Base-by-base conservation (phyloP, 306 rosid species). In the Argentina anserina region DNA sequence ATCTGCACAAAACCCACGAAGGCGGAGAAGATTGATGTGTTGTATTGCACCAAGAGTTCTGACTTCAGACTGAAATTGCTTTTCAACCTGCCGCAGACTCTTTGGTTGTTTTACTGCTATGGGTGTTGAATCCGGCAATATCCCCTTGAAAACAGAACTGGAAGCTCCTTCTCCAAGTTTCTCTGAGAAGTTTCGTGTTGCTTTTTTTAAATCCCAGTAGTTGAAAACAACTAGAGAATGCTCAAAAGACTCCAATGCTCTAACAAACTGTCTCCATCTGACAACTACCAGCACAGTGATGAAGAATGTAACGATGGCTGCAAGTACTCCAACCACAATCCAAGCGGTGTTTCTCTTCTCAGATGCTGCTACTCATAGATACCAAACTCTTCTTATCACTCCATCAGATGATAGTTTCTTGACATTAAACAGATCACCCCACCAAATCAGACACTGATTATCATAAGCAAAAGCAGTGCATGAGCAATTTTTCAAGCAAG, bases 1-100 rank as follows among this genome's bases (percentile, higher is more conserved):
- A 8, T 64, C 69, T n/a, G 26, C 69, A 20, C 43, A 64, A 36
- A 64, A 37, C 10, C 69, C 69, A 10, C 46, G 26, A 26, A 64
- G 69, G 31, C 26, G 47, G 37, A 64, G 45, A 36, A 64, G 47
- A 21, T 64, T 64, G 7, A 64, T 41, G 26, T 64, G 46, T 9
- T 64, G 69, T 23, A 64, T 64, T 37, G 69, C 15, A 8, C 69
- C 69, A 64, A 64, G n/a, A 31, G 46, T 63, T 40, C 26, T 63
- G 46, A 63, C 45, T 31, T 64, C 69, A 15, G 47, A 23, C 29
- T 52, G 59, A 21, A 52, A 52, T 52, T 52, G 5, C 29, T 52
- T 52, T 52, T 20, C 59, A 52, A 11, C 59, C 14, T 52, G 59
- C 6, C 1, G n/a, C 29, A 52, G 15, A 52, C 59, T 52, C 29